Conservation (phyloP, 352 stramenopile genomes). For the Blastocystis sp. region DNA sequence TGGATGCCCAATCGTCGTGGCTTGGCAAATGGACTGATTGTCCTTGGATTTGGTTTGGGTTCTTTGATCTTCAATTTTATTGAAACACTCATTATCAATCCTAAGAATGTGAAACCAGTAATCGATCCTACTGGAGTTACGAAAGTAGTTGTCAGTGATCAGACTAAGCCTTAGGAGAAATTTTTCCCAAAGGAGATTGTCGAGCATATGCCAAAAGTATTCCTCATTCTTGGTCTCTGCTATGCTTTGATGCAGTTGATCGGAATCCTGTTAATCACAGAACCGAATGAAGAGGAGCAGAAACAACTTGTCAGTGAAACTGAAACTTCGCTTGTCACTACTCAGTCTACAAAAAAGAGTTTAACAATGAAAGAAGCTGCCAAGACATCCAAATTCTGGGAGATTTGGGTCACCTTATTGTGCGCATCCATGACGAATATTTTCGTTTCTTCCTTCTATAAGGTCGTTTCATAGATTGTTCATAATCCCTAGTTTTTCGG, state of each 20-base stretch:
- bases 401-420: conserved; percentile 50
- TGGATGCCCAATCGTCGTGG: conserved; percentile 54
- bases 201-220: not conserved
- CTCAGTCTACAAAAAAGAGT: not conserved
- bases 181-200: conserved; percentile 42
- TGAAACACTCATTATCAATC: conserved; percentile 52
- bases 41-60: conserved; percentile 51
- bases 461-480: not conserved
- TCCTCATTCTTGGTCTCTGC: conserved; percentile 8
- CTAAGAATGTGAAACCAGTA: conserved; percentile 49
- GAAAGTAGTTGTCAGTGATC: not conserved
- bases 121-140: not conserved
- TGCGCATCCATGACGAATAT: conserved; percentile 33
- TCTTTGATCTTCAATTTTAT: conserved; percentile 61
- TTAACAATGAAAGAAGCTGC: not conserved
- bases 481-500: conserved; percentile 41
- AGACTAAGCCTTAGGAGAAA: not conserved
- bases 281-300: conserved; percentile 49
- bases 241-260: conserved; percentile 25
- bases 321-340: not conserved
- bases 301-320: not conserved
- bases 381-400: conserved; percentile 38
- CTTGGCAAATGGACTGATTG: conserved; percentile 56
- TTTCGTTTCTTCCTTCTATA: conserved; percentile 62
- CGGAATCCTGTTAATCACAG: conserved; percentile 31